Conservation (phyloP, 352 stramenopile genomes). For the Phytophthora sp. region DNA sequence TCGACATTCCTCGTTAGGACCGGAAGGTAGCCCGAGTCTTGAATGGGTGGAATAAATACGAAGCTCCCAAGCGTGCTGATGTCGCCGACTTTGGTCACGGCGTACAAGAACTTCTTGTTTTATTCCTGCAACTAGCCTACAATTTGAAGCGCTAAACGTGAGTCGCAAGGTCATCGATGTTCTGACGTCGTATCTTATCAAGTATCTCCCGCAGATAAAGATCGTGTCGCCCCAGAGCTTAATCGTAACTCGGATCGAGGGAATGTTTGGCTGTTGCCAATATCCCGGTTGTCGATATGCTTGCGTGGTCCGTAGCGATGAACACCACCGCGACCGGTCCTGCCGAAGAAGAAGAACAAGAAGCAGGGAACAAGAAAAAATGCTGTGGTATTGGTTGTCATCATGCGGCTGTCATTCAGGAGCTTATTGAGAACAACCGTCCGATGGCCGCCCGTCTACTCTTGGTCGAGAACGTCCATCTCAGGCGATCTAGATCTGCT, state of each 20-base stretch:
- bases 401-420: no score
- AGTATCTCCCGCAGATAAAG: conserved; percentile 17
- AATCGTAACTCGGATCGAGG: conserved; percentile 9
- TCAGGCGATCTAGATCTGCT: no score
- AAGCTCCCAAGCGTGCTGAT: conserved; percentile 3
- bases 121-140: no score
- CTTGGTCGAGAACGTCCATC: no score
- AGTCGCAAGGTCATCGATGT: conserved; percentile 20
- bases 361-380: no score
- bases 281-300: not conserved
- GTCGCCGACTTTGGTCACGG: not conserved
- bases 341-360: no score
- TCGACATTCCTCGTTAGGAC: no score
- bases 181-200: conserved; percentile 17
- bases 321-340: no score
- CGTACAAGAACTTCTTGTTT: conserved; percentile 4
- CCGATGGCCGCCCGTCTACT: no score
- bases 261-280: not conserved
- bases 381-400: no score
- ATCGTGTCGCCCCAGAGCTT: not conserved
- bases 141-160: conserved; percentile 11
- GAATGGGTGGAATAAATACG: conserved; percentile 22
- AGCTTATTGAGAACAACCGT: no score
- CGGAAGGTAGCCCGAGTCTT: conserved; percentile 8
- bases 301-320: no score